Evolutionary conservation across 2,329 filamentous ascomycete species (phyloP), one percentile per base, ranked within the genome.

Genomic region (Epichloe hybrida): DNA sequence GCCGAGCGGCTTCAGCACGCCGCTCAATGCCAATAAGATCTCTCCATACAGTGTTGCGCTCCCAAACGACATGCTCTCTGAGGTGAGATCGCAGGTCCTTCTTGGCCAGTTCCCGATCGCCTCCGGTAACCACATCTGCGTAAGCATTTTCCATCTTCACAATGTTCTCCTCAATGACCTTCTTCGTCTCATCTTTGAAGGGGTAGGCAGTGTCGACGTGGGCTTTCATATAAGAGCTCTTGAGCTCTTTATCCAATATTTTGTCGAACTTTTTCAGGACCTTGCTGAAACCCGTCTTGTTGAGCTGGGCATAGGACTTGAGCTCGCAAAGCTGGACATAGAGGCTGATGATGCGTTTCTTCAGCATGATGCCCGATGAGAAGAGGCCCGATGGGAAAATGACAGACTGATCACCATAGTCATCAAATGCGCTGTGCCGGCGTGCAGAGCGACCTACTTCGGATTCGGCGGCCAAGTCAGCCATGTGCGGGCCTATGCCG

Each of bases 261-360:
- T 98, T 98, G 75, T 98, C 93, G 62, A 93, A 98, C 68, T 98
- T 98, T 71, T 98, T 98, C 58, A 97, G 71, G 0, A 95, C 90
- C 69, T 98, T 98, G 61, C 84, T 81, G 69, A 98, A 98, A 12
- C 93, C 93, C 0, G 93, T 98, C 69, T 86, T 86, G 74, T 98
- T 98, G 55, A 98, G 80, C 70, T 97, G 91, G 50, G 90, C 83
- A 62, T 90, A 98, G 2, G 91, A 97, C 64, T 95, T 94, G 61
- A 98, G 79, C 66, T 96, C 93, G 69, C 91, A 96, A 17, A 97
- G 73, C 57, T 88, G 86, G 44, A 98, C 93, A 63, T 96, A 98
- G 53, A 90, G 74, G 63, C 82, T 82, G 57, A 95, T 81, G 50
- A 88, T 84, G 50, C 90, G 82, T 72, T 95, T 96, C 75, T 97